Conservation (phyloP, 2,329 filamentous ascomycete genomes). For the Phaeosphaeria sp. region DNA sequence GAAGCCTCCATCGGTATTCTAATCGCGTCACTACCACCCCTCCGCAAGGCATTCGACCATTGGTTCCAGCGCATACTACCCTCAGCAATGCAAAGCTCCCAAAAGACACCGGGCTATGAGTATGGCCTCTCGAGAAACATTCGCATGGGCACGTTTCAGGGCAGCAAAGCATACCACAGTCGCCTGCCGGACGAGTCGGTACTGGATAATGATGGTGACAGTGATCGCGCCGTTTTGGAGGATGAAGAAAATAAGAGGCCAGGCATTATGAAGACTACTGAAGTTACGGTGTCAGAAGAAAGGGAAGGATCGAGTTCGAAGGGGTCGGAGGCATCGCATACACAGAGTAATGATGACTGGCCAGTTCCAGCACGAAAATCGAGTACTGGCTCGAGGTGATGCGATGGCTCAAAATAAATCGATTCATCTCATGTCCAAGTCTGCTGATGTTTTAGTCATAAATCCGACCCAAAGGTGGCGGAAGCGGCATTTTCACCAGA, state of each 20-base stretch:
- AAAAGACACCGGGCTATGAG: conserved; percentile 17
- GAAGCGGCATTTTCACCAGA: too few species aligned
- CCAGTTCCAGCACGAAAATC: not conserved
- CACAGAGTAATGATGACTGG: conserved; percentile 3
- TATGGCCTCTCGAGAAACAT: conserved; percentile 18
- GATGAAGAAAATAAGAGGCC: conserved; percentile 22
- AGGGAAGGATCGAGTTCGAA: not conserved
- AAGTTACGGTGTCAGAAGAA: conserved; percentile 23
- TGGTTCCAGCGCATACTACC: conserved; percentile 26
- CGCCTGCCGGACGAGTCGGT: conserved; percentile 26
- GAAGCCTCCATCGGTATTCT: conserved; percentile 35
- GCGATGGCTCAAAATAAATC: not conserved
- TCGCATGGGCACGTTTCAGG: conserved; percentile 18
- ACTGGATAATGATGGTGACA: conserved; percentile 33
- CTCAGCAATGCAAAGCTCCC: conserved; percentile 7
- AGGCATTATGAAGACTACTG: conserved; percentile 33
- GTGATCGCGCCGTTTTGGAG: conserved; percentile 34
- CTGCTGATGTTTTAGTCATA: not conserved
- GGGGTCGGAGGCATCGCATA: not conserved
- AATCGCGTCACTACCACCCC: conserved; percentile 29
- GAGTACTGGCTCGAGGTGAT: not conserved
- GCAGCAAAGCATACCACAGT: conserved; percentile 29
- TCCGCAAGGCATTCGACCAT: conserved; percentile 35
- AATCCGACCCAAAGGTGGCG: too few species aligned
- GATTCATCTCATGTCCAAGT: not conserved